These are phyloP conservation scores for Wickerhamomyces rabaulensis DNA, from an alignment of 805 yeast genomes.

Conservation along the genomic window DNA sequence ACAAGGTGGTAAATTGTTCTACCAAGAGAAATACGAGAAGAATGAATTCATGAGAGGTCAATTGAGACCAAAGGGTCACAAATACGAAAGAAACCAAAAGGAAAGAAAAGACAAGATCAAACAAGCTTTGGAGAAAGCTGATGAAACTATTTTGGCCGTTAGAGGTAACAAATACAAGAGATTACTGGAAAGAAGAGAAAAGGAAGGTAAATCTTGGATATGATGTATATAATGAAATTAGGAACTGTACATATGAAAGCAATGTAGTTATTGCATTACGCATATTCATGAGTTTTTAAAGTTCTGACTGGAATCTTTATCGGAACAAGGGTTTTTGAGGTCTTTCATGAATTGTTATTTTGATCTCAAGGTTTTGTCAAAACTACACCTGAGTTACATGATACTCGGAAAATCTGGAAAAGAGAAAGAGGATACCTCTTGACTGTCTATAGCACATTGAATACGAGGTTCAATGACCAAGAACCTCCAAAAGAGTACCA, in stretches of 20 bases:
- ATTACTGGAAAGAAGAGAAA: slow-evolving; percentile 20
- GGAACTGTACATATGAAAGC: neutral
- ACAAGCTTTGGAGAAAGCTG: slow-evolving; percentile 63
- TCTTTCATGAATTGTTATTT: too few species aligned
- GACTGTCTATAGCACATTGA: too few species aligned
- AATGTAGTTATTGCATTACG: neutral
- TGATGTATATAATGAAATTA: slow-evolving; percentile 3
- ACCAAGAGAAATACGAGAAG: slow-evolving; percentile 66
- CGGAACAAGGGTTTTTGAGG: too few species aligned
- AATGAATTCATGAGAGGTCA: slow-evolving; percentile 76
- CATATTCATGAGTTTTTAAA: too few species aligned
- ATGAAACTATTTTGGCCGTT: slow-evolving; percentile 55
- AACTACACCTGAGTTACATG: too few species aligned
- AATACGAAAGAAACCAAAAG: slow-evolving; percentile 65
- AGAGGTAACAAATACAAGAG: slow-evolving; percentile 25
- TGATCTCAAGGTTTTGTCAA: too few species aligned
- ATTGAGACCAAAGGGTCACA: slow-evolving; percentile 69
- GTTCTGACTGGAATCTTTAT: too few species aligned
- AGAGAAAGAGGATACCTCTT: too few species aligned
- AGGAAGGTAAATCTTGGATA: slow-evolving; percentile 21
- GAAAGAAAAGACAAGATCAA: slow-evolving; percentile 55
- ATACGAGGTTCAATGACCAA: too few species aligned
- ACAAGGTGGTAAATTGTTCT: slow-evolving; percentile 53
- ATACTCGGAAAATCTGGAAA: too few species aligned
- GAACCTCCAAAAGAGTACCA: too few species aligned